Percentiles rank a stretch among this genome's conserved stretches.
These are phyloP conservation scores for Lasiodiplodia citricola DNA, from an alignment of 2,329 filamentous ascomycete species.

Conservation along the genomic window DNA sequence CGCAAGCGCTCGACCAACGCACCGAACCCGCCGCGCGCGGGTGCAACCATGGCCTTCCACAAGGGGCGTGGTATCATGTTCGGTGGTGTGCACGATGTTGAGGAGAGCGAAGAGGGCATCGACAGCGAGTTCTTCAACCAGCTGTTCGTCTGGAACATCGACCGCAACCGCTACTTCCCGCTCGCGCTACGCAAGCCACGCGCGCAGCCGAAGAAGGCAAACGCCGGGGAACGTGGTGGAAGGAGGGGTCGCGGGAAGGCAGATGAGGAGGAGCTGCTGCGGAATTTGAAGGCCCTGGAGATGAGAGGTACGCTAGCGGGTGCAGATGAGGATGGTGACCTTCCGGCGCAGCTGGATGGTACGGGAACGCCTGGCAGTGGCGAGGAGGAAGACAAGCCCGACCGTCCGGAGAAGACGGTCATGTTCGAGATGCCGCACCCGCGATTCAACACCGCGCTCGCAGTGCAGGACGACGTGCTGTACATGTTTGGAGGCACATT, in stretches of 20 bases:
- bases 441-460: conserved; percentile 87
- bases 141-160: conserved; percentile 91
- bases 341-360: conserved; percentile 35
- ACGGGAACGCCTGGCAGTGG: neutral
- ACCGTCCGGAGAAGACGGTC: conserved; percentile 55
- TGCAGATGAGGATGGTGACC: conserved; percentile 38
- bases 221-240: conserved; percentile 60
- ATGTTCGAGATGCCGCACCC: conserved; percentile 86
- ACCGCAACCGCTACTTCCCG: conserved; percentile 93
- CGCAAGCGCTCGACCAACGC: conserved; percentile 91
- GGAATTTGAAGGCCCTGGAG: conserved; percentile 85
- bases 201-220: conserved; percentile 64
- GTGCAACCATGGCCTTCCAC: conserved; percentile 92
- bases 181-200: conserved; percentile 77
- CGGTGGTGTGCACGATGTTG: conserved; percentile 91
- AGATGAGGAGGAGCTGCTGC: conserved; percentile 87
- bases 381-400: conserved; percentile 57
- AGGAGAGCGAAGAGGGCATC: conserved; percentile 90
- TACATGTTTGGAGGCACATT: conserved; percentile 96
- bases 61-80: conserved; percentile 92
- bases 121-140: conserved; percentile 97
- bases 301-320: conserved; percentile 68
- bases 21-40: conserved; percentile 81
- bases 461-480: conserved; percentile 88
- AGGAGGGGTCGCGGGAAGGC: conserved; percentile 80